A percentile compares a stretch with the other conserved stretches of the same genome.
Conservation (phyloP, 2,329 filamentous ascomycete genomes). For the Intubia oerlemansii region DNA sequence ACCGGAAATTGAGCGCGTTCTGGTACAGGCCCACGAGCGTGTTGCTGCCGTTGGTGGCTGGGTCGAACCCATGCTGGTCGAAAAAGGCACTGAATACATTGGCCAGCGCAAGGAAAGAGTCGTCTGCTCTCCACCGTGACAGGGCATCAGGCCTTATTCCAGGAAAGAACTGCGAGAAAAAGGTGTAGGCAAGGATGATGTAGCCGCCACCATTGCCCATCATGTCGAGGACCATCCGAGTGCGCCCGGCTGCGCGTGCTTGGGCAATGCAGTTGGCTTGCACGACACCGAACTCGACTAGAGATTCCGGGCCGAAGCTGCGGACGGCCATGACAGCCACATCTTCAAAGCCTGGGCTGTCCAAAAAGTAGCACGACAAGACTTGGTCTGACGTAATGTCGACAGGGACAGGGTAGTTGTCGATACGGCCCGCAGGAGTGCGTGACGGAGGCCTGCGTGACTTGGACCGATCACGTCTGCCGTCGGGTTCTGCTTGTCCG, state of each 20-base stretch:
- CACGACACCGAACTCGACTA: slow-evolving; percentile 14
- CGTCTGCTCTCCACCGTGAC: slow-evolving; percentile 15
- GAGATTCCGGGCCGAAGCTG: slow-evolving; percentile 10
- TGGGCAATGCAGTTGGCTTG: slow-evolving; percentile 15
- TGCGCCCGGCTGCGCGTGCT: slow-evolving; percentile 26
- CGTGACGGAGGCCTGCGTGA: too few species aligned
- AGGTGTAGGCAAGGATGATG: slow-evolving; percentile 37
- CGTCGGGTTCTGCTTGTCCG: too few species aligned
- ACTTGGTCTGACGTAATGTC: slow-evolving; percentile 11
- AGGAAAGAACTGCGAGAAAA: slow-evolving; percentile 35
- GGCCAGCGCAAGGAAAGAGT: slow-evolving; percentile 21
- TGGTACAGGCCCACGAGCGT: slow-evolving; percentile 4
- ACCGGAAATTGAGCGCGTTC: slow-evolving; percentile 23
- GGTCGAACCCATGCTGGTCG: not conserved
- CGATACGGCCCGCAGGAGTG: too few species aligned
- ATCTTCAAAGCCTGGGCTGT: slow-evolving; percentile 12
- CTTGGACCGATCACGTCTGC: too few species aligned
- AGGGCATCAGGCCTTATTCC: slow-evolving; percentile 15
- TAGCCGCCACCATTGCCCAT: slow-evolving; percentile 35
- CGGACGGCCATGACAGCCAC: slow-evolving; percentile 14
- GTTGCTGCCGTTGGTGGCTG: not conserved
- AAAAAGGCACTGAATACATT: too few species aligned
- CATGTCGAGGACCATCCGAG: slow-evolving; percentile 37
- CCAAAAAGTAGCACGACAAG: slow-evolving; percentile 15
- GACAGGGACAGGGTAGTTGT: slow-evolving; percentile 12